A percentile compares a stretch with the other conserved stretches of the same genome.
phyloP scores from a whole-genome alignment of 495 filamentous ascomycete species.

The Talaromyces trachyspermus region DNA sequence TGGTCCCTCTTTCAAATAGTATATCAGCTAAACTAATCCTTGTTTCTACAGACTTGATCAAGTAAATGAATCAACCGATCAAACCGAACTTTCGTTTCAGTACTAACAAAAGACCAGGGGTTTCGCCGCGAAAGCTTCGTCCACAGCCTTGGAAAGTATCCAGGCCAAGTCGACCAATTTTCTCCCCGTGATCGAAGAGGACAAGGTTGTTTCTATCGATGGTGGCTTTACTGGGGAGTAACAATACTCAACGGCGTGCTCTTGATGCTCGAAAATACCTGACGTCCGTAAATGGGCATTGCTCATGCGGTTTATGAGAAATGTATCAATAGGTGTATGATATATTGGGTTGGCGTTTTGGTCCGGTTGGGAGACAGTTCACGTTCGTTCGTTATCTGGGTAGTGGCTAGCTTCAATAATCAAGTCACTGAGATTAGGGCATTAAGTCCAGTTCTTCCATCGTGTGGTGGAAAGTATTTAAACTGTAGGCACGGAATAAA shows the following conservation, averaged over 20 bases:
- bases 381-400: too few relatives aligned
- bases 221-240: constrained; percentile 20
- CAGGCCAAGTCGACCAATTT: constrained; percentile 56
- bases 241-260: not conserved
- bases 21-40: constrained; percentile 1
- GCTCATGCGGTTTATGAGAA: not conserved
- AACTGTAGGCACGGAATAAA: too few relatives aligned
- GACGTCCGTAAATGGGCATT: not conserved
- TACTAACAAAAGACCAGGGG: constrained; percentile 45
- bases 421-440: too few relatives aligned
- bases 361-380: too few relatives aligned
- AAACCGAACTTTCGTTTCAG: not conserved
- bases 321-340: not conserved
- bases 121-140: constrained; percentile 66
- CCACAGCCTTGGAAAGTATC: constrained; percentile 61
- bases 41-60: constrained; percentile 40
- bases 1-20: not conserved
- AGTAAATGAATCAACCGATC: constrained; percentile 21
- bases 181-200: constrained; percentile 67
- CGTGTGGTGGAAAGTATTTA: too few relatives aligned
- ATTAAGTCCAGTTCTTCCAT: too few relatives aligned
- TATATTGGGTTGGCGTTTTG: too few relatives aligned
- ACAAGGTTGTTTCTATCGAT: constrained; percentile 49
- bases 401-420: too few relatives aligned
- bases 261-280: too few relatives aligned